Evolutionary conservation across 2,329 filamentous ascomycete genomes (phyloP).

Genomic region (Talaromyces verruculosus): DNA sequence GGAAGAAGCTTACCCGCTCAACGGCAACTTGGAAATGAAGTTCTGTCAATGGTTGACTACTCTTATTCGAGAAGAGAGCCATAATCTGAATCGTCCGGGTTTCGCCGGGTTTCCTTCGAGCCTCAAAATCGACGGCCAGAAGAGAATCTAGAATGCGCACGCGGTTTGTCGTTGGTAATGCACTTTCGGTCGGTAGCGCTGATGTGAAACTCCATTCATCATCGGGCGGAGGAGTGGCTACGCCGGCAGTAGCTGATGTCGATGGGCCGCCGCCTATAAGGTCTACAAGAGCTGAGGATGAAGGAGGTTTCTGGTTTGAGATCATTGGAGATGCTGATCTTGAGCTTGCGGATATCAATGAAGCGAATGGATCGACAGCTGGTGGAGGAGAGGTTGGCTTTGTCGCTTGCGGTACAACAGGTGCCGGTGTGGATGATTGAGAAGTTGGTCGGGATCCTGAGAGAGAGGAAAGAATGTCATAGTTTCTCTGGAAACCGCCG

Average conservation of each 20-base stretch:
- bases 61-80: constrained; percentile 82
- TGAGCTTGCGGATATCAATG: constrained; percentile 54
- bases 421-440: constrained; percentile 51
- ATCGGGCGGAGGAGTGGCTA: constrained; percentile 50
- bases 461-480: constrained; percentile 58
- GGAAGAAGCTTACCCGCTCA: constrained; percentile 67
- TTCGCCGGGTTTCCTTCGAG: constrained; percentile 57
- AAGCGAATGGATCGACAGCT: constrained; percentile 61
- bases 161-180: constrained; percentile 61
- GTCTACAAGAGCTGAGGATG: constrained; percentile 19
- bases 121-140: constrained; percentile 71
- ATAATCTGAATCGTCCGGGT: constrained; percentile 65
- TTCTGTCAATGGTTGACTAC: constrained; percentile 68
- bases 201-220: constrained; percentile 96
- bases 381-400: constrained; percentile 40
- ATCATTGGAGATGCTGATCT: constrained; percentile 47
- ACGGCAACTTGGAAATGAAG: constrained; percentile 91
- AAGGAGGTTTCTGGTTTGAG: constrained; percentile 26
- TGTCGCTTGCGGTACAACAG: constrained; percentile 39
- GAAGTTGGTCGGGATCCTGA: constrained; percentile 49
- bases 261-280: constrained; percentile 21
- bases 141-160: constrained; percentile 67
- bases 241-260: constrained; percentile 23
- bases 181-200: constrained; percentile 64
- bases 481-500: constrained; percentile 48